phyloP scores from a whole-genome alignment of 768 basidiomycete species.

The Rhizopogon vinicolor region DNA sequence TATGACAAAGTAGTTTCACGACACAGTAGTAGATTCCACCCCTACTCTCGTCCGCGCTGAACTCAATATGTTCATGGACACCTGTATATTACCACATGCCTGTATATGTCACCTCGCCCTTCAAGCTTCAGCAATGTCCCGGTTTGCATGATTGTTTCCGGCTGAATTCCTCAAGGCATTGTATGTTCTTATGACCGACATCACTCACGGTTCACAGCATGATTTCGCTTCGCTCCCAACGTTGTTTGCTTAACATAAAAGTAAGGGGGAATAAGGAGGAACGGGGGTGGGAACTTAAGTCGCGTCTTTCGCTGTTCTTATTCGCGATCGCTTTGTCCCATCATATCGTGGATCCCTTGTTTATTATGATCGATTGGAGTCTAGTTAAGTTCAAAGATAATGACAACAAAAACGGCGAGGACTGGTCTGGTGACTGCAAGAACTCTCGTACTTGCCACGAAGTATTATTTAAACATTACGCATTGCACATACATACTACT shows the following conservation, averaged over 20 bases:
- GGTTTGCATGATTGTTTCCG: background rate
- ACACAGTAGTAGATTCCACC: constrained; percentile 23
- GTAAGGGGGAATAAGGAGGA: too few relatives aligned
- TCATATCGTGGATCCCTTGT: too few relatives aligned
- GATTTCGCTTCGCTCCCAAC: background rate
- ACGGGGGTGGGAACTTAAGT: too few relatives aligned
- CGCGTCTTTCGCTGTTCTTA: too few relatives aligned
- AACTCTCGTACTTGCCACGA: constrained; percentile 10
- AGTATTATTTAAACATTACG: too few relatives aligned
- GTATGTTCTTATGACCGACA: background rate
- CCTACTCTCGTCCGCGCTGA: constrained; percentile 23
- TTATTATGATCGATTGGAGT: too few relatives aligned
- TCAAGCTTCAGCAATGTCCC: background rate
- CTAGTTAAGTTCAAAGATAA: too few relatives aligned
- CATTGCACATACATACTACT: too few relatives aligned
- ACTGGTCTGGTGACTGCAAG: too few relatives aligned
- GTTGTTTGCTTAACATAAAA: too few relatives aligned
- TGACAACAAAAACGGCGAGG: too few relatives aligned
- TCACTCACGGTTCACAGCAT: background rate
- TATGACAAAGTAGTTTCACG: constrained; percentile 15
- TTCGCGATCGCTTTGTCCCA: too few relatives aligned
- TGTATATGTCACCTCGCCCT: background rate
- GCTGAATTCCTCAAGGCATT: background rate
- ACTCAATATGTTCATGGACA: background rate
- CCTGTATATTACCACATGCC: background rate